phyloP scores from a whole-genome alignment of 2,329 filamentous ascomycete species.

The Alternaria longipes region DNA sequence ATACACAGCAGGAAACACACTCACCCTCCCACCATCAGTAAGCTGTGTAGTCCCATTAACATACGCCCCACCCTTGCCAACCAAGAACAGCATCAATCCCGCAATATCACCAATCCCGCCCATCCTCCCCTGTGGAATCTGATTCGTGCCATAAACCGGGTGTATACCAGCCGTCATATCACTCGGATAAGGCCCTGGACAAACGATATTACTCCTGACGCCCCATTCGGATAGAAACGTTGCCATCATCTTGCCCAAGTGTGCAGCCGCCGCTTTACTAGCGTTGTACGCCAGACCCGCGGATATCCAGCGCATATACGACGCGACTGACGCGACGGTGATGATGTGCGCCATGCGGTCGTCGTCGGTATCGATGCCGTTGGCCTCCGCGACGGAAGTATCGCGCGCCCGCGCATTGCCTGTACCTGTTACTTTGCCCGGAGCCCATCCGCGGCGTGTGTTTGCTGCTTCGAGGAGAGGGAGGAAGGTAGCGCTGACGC shows the following conservation, averaged over 20 bases:
- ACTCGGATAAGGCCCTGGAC: slow-evolving; percentile 56
- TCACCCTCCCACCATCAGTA: slow-evolving; percentile 56
- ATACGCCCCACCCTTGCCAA: slow-evolving; percentile 62
- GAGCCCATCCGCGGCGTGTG: slow-evolving; percentile 51
- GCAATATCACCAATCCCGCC: slow-evolving; percentile 58
- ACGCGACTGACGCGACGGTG: slow-evolving; percentile 54
- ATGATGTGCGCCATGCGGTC: slow-evolving; percentile 58
- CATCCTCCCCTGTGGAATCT: slow-evolving; percentile 53
- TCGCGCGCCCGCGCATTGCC: slow-evolving; percentile 39
- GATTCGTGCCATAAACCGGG: slow-evolving; percentile 43
- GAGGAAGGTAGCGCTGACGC: slow-evolving; percentile 57
- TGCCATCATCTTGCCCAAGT: slow-evolving; percentile 57
- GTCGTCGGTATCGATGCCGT: slow-evolving; percentile 42
- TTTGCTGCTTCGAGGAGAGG: slow-evolving; percentile 58
- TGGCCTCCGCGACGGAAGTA: slow-evolving; percentile 21
- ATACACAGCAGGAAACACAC: slow-evolving; percentile 48
- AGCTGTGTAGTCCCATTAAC: slow-evolving; percentile 63
- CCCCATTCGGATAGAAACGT: slow-evolving; percentile 56
- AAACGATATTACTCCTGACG: slow-evolving; percentile 58
- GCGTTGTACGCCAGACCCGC: slow-evolving; percentile 57
- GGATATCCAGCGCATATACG: slow-evolving; percentile 50
- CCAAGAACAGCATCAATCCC: slow-evolving; percentile 61
- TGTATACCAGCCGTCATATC: slow-evolving; percentile 53
- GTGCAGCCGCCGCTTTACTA: slow-evolving; percentile 55
- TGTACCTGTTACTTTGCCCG: slow-evolving; percentile 42